Evolutionary conservation across 805 yeast species (phyloP).

Genomic region (Hanseniaspora clermontiae): DNA sequence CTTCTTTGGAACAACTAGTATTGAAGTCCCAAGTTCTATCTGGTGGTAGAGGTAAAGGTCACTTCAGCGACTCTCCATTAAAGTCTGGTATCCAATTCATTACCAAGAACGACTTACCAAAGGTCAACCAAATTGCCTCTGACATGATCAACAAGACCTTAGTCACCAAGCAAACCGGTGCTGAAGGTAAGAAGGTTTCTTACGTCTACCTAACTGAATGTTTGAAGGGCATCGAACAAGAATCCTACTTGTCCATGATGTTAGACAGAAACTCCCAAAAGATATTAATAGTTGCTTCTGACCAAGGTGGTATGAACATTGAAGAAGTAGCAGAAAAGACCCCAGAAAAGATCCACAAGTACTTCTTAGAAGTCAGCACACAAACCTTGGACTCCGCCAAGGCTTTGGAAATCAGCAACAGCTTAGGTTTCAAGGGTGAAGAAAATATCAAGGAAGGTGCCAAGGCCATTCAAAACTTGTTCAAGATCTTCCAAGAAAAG

Average conservation of each 20-base stretch:
- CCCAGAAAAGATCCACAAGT: constrained; percentile 86
- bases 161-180: constrained; percentile 96
- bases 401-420: constrained; percentile 65
- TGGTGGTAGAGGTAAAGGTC: constrained; percentile 99
- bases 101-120: constrained; percentile 57
- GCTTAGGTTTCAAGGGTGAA: constrained; percentile 59
- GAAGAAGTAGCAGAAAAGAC: constrained; percentile 91
- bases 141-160: constrained; percentile 87
- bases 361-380: constrained; percentile 54
- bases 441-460: constrained; percentile 79
- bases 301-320: constrained; percentile 99
- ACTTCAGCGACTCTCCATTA: constrained; percentile 76
- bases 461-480: constrained; percentile 70
- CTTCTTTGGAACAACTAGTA: constrained; percentile 66
- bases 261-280: constrained; percentile 86
- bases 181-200: constrained; percentile 91
- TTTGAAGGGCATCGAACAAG: constrained; percentile 61
- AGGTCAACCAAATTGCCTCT: constrained; percentile 54
- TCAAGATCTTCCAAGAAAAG: constrained; percentile 75
- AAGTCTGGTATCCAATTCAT: constrained; percentile 94
- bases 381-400: constrained; percentile 67
- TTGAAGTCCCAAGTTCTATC: constrained; percentile 97
- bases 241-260: constrained; percentile 87
- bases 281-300: constrained; percentile 88
- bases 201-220: constrained; percentile 94